Base-by-base conservation (phyloP, 1,139 yeast species). In the Yamadazyma songkhlaensis region DNA sequence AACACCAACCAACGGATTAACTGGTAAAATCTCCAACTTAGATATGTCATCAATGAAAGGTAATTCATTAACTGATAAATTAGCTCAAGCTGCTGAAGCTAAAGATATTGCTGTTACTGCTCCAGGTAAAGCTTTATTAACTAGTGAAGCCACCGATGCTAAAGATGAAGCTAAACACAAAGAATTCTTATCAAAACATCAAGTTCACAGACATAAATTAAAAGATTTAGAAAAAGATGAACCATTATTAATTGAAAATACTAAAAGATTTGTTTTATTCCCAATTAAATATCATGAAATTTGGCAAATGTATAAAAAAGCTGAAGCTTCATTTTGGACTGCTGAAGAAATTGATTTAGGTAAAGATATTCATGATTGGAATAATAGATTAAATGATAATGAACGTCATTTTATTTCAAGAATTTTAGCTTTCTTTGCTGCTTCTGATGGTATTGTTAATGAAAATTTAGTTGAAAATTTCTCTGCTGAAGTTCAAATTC, bases 251-350 rank as follows among this genome's bases (percentile, higher is more conserved):
- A 62, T 64, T 44, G 97, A 92, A 67, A 92, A 94, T 77, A 80
- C 78, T 51, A 81, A 81, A 59, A 82, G 98, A 59, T 92, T 89
- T 59, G 98, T 92, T 39, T 72, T 92, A 53, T 94, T 92, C 81
- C 99, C 99, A 48, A 89, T 92, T 68, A 86, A 87, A 68, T 94
- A 89, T 72, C 94, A 90, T 62, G 97, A 92, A 70, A 86, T 94
- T 57, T 92, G 98, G 97, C 96, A 90, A 64, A 92, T 95, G 78
- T 92, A 92, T 72, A 92, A 92, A 74, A 89, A 90, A 70, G 97
- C 97, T 31, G 98, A 92, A 73, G 97, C 98, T 17, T 88, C 97
- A 9, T 92, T 92, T 77, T 92, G 99, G 99, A 92, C 98, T 36
- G 97, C 98, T 39, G 99, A 92, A 72, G 99, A 92, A 71, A 89